Base-by-base conservation (phyloP, 2,329 filamentous ascomycete genomes). In the Ophiocordyceps sinensis region DNA sequence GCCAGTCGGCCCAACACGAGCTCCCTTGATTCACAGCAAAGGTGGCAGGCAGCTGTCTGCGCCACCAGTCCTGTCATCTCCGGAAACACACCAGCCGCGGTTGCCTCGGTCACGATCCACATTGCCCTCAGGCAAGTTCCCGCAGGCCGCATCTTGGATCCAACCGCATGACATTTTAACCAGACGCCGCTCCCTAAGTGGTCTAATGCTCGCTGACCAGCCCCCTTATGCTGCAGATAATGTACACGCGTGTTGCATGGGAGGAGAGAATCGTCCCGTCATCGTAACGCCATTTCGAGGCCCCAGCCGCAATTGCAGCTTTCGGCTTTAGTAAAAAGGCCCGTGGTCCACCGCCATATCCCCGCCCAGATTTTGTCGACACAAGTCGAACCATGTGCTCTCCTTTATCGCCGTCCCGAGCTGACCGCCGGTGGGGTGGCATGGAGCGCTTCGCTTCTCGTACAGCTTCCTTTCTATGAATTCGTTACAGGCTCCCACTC, bases 231-330 rank as follows among this genome's bases (percentile, higher is more conserved):
- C 29, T 28, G 32, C 17, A 35, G 32, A 40, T 70, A 70, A 61
- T 68, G 62, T 72, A 71, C 66, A 72, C 53, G 61, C 42, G 36
- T 29, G 51, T 55, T 58, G 62, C 59, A 64, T 62, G 57, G 60
- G 68, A 69, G 67, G 65, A 70, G 69, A 68, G 66, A 26, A 71
- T 68, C 60, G 61, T 67, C 13, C 44, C 46, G 46, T 48, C 43
- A 45, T 31, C 41, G 41, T 37, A 31, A 38, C 36, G 31, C 21
- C 34, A 43, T 43, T 17, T 17, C 32, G 14, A 35, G 32, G 17
- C 32, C 17, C 32, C 14, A 28, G 28, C 37, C 37, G 26, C 31
- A 15, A 23, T 7, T 29, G 15, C 37, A 29, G 19, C 8, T 13
- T 3, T 30, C 12, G 17, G 17, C 28, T 31, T 17, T 17, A 15